Base-by-base conservation (phyloP, 345 rosid genomes). In the Heritiera littoralis region DNA sequence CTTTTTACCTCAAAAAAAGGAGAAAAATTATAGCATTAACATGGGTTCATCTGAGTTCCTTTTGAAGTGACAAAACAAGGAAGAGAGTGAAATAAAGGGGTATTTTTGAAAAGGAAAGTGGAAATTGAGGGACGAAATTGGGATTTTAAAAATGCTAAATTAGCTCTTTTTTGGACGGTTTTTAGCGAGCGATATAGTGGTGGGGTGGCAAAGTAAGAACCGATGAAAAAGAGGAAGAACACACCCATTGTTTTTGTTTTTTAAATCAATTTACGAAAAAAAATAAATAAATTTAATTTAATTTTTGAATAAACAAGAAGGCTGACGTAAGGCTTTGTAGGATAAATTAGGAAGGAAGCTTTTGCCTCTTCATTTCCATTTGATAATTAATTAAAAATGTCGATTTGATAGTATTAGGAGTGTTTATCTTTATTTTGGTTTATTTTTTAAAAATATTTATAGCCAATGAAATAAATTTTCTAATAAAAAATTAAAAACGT, bases 31-130 rank as follows among this genome's bases (percentile, higher is more conserved):
- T 28, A 72, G 28, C 75, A 54, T 20, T 6, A 18, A 54, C 18
- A 72, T 18, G 46, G 76, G 76, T 18, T 72, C 46, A 7, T 72
- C 28, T 17, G 61, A 52, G 61, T 30, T 72, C 75, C 59, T 30
- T 18, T 52, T 15, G 28, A 72, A 72, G 63, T 52, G 35, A 23
- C 17, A 45, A 68, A 68, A 45, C 3, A 3, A 45, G 54, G 14
- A 66, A 66, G 30, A 41, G 74, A 66, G 30, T 66, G 74, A 28
- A 43, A 45, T 4, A 9, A 66, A 41, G 15, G 58, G 32, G 17
- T 46, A 3, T 13, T 46, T 20, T 48, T 12, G 17, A 28, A 61
- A 30, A 59, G 64, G 38, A 60, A 23, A 59, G 35, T 61, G 17
- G 38, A 61, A 63, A 63, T 30, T 12, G 9, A 63, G 40, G 41